These are phyloP conservation scores for Saccharum hybrid DNA, from an alignment of 202 grass and related monocot species.

Conservation along the genomic window DNA sequence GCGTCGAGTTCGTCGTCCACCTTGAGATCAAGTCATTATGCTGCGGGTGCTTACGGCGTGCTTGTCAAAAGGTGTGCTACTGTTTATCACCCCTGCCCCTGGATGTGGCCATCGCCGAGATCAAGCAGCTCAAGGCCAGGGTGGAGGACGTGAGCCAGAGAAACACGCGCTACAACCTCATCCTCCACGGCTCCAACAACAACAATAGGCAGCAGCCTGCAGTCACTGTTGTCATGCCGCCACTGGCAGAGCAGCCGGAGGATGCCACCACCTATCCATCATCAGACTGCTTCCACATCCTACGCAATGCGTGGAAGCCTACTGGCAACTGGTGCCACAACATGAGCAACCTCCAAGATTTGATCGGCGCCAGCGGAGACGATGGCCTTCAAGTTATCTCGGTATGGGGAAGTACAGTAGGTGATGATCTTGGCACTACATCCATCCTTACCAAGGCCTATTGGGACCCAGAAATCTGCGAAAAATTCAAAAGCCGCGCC, in stretches of 20 bases:
- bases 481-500: neutral
- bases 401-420: neutral
- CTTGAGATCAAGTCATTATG: neutral
- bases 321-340: too few species aligned
- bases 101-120: neutral
- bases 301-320: too few species aligned
- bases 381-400: neutral
- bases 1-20: neutral
- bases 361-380: too few species aligned
- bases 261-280: too few species aligned
- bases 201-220: too few species aligned
- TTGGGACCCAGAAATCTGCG: neutral
- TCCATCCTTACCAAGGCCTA: neutral
- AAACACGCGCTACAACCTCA: neutral
- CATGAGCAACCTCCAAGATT: neutral
- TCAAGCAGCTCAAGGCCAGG: constrained; percentile 2
- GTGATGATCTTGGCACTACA: neutral
- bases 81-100: neutral
- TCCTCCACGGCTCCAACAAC: too few species aligned
- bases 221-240: too few species aligned
- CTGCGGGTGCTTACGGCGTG: neutral
- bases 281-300: too few species aligned
- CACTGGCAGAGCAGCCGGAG: too few species aligned
- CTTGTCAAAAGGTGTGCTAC: neutral
- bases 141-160: neutral